These are phyloP conservation scores for Pseudogymnoascus destructans DNA, from an alignment of 2,329 filamentous ascomycete species.

Conservation along the genomic window DNA sequence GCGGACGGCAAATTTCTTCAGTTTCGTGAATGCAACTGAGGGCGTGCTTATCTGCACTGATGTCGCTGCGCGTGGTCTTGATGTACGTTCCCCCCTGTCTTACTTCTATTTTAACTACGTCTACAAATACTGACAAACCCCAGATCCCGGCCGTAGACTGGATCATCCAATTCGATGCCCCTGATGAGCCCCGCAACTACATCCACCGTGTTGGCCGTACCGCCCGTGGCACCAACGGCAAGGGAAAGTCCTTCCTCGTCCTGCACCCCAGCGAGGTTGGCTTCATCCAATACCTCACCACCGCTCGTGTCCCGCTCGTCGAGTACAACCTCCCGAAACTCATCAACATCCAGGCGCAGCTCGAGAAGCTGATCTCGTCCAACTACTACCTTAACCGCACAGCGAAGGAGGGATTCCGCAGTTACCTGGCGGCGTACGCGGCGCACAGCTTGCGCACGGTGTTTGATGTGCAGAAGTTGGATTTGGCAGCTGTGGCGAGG, in stretches of 20 bases:
- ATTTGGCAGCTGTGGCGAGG: conserved; percentile 73
- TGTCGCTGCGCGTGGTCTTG: conserved; percentile 84
- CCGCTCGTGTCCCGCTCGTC: conserved; percentile 80
- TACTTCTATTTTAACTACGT: not conserved
- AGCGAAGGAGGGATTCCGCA: conserved; percentile 66
- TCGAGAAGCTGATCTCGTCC: conserved; percentile 85
- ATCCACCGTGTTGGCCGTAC: conserved; percentile 95
- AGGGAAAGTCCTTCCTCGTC: conserved; percentile 85
- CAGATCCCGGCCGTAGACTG: conserved; percentile 88
- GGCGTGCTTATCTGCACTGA: conserved; percentile 93
- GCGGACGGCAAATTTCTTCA: conserved; percentile 97
- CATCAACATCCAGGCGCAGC: conserved; percentile 75
- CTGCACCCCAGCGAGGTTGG: conserved; percentile 84
- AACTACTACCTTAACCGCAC: conserved; percentile 96
- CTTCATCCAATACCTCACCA: conserved; percentile 83
- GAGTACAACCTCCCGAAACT: conserved; percentile 98
- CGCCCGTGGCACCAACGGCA: conserved; percentile 68
- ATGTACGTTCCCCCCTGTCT: conserved; percentile 40
- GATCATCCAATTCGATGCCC: conserved; percentile 92
- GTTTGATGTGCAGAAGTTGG: conserved; percentile 71
- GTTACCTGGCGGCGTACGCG: conserved; percentile 90
- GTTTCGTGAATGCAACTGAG: conserved; percentile 75
- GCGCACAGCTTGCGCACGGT: conserved; percentile 72
- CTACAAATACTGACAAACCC: conserved; percentile 14
- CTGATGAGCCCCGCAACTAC: conserved; percentile 81